Evolutionary conservation across 495 filamentous ascomycete genomes (phyloP), one percentile per base, ranked within the genome.

Genomic region (Cercophora samala): DNA sequence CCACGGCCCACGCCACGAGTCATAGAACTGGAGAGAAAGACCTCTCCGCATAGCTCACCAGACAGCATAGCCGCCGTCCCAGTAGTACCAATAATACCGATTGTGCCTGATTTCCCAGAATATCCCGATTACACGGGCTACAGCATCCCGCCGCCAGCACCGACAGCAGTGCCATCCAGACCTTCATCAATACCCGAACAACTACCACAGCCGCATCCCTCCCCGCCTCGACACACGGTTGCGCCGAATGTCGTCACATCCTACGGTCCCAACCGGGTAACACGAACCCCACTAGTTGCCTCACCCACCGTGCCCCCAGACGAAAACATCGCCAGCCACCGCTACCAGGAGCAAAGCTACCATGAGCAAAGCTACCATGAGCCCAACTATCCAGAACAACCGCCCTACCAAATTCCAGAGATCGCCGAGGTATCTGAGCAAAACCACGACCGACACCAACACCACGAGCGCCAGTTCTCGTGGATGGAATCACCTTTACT

Each of bases 191-290:
- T 8, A 29, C 24, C 55, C 37, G 55, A 61, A 24, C 56, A 19
- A n/a, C n/a, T 37, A 4, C 29, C 42, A 26, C 59, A 37, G 3
- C 37, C 37, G 15, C 37, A 46, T 0, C 52, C 58, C 23, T 69
- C 70, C 4, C 72, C 73, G 1, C 72, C 68, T 11, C 66, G 68
- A 29, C 66, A 70, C 59, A 18, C 65, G 15, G 62, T 64, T 4
- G 17, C 60, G 1, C 70, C 69, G 3, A 19, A 19, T 5, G 64
- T 73, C 9, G 67, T 77, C 25, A 68, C 76, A 32, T 77, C 75
- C 0, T 77, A 77, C 62, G 75, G 75, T 5, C 75, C 75, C 1
- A 77, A 77, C 64, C 65, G 62, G 2, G 74, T 77, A 5, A 77
- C 75, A 0, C 75, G 74, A 3, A 77, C 74, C 9, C 75, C 75